Conservation (phyloP, 768 basidiomycete species). For the Phaeolepiota aurea region DNA sequence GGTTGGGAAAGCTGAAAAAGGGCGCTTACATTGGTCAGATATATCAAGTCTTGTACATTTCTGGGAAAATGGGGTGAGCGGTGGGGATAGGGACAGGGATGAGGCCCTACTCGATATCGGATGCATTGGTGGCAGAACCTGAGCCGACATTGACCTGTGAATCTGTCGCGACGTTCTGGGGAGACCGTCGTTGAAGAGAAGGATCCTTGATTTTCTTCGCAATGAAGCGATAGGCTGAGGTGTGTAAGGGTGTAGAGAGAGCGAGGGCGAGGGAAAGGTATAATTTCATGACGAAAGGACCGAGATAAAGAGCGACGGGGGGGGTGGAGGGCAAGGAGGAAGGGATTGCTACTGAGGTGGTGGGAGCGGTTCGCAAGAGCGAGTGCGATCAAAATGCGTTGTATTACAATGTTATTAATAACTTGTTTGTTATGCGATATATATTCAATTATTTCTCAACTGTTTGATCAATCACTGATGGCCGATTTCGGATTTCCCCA, state of each 20-base stretch:
- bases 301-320: constrained; percentile 15
- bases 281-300: constrained; percentile 31
- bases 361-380: too few relatives aligned
- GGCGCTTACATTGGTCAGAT: constrained; percentile 67
- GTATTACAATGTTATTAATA: too few relatives aligned
- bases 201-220: constrained; percentile 35
- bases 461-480: too few relatives aligned
- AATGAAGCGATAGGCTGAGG: constrained; percentile 38
- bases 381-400: too few relatives aligned
- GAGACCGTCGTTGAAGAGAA: constrained; percentile 28
- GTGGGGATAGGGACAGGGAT: background rate
- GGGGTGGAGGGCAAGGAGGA: constrained; percentile 13
- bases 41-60: constrained; percentile 69
- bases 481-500: background rate
- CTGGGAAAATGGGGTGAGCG: constrained; percentile 25
- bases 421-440: too few relatives aligned
- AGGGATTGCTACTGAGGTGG: constrained; percentile 6
- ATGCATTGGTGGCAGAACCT: constrained; percentile 19
- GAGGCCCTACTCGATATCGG: constrained; percentile 36
- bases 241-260: constrained; percentile 23
- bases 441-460: too few relatives aligned
- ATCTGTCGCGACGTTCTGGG: constrained; percentile 15
- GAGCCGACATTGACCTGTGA: constrained; percentile 26
- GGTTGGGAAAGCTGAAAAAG: too few relatives aligned
- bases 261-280: constrained; percentile 27